Evolutionary conservation across 768 basidiomycete genomes (phyloP), one percentile per base, ranked within the genome.

Genomic region (Suillus decipiens): DNA sequence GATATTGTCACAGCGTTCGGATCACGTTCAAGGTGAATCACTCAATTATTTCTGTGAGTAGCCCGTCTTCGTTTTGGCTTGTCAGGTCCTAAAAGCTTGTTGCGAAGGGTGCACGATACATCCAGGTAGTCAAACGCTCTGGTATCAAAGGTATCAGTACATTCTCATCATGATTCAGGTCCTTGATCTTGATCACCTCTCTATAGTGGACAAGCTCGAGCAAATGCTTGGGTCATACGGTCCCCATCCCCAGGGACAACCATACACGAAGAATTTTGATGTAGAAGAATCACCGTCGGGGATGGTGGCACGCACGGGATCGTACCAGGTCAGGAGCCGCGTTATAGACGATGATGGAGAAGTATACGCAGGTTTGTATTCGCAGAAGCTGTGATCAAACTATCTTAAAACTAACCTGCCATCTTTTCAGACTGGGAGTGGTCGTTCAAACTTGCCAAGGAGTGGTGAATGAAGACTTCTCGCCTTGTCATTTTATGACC

Each of bases 151-250:
- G 95, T 93, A 67, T 65, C 67, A 65, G 45, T 60, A 8, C n/a
- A 17, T 45, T 51, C 24, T 19, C 15, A 22, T 22, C 14, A 5
- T 51, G 61, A 12, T 47, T 24, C 12, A 33, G 41, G 10, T 50
- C 57, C 43, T 61, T 53, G 42, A 28, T 62, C 57, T 54, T 51
- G 66, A 58, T 59, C 31, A 45, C 60, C 54, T 59, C 54, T 59
- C 42, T 50, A 50, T 62, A 95, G 95, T 96, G 70, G 96, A 96
- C 77, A 96, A 90, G 75, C 74, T 93, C 69, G 94, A 96, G 72
- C 85, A 90, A 69, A 98, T 99, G 96, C 84, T 98, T 24, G 96
- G 96, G 19, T 95, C 93, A 3, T 97, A 95, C 73, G 91, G 93
- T 2, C 92, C 94, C 19, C 78, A 82, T 61, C 80, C 87, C n/a